Evolutionary conservation across 805 yeast species (phyloP), one percentile per base, ranked within the genome.

Genomic region (Zygosaccharomyces kombuchaensis): DNA sequence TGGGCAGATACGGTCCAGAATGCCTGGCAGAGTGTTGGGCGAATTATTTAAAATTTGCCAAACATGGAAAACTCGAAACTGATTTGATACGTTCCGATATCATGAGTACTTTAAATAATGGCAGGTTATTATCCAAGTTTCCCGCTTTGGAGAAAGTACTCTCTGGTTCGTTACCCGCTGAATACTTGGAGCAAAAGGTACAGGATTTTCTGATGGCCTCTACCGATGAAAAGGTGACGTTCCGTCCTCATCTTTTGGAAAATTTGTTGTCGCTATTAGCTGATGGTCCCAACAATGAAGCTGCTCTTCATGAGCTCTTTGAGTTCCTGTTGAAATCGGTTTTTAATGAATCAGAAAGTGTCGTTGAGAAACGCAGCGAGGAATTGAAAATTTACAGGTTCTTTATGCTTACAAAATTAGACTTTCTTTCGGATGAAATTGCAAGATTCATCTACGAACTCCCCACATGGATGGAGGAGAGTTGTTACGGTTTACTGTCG

Each of bases 361-460:
- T 46, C 8, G 16, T 47, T 7, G 34, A 31, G 13, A 36, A 26
- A 9, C 34, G 34, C 9, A 36, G 39, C 23, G 44, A 50, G 17
- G 27, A 55, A 8, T 29, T 50, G 5, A 31, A 45, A 4, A 19
- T 49, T 9, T 51, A 40, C 34, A 23, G 32, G 14, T 34, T 26
- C 17, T 51, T 52, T n/a, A 36, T 54, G 3, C 44, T 48, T 8
- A 40, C 50, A 1, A 34, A 41, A 6, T 10, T 35, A 4, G 21
- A 13, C 2, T 42, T 10, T 19, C 31, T 58, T 12, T 34, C 46
- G 3, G 42, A 60, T 0, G 57, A 59, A n/a, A 57, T 79, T 1
- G 52, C 57, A 0, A 55, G 57, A 2, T 64, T 74, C 35, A 49
- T 75, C 13, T 53, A 54, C 14, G 64, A 63, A 12, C 13, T 76